Base-by-base conservation (phyloP, 768 basidiomycete genomes). In the Termitomyces sp. region DNA sequence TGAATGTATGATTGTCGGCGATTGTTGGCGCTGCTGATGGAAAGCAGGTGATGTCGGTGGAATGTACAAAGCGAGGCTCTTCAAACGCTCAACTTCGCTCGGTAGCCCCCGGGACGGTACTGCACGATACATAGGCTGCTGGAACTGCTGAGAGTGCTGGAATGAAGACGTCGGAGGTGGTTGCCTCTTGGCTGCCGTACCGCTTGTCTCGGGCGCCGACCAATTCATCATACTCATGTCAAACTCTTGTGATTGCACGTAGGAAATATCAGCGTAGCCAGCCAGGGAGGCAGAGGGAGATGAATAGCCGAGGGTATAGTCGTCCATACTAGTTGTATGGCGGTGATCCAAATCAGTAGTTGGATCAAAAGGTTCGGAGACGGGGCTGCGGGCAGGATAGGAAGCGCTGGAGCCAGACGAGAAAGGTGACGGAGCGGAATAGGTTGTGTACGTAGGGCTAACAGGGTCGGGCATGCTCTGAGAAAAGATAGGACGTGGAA, bases 401-500 rank as follows among this genome's bases (percentile, higher is more conserved):
- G 70, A 71, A 64, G 75, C 74, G 55, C 71, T 71, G 4, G 78
- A 78, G 13, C 71, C 71, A 6, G 76, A 75, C 7, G 80, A 79
- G 58, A 75, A 71, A 33, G 79, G 78, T 3, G 79, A 79, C 4
- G 76, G 66, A 0, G 69, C 70, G 20, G 78, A 77, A 62, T 69
- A 70, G 60, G 72, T 69, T 0, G 79, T 73, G 55, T 75, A 72
- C 58, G 77, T 74, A 33, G 78, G 75, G 58, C 73, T 78, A 56
- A 68, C 56, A 56, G 70, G 70, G 44, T 71, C 69, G 24, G 68
- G 33, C 71, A 73, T 73, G 61, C 7, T 39, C n/a, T 38, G 55
- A 40, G 60, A 40, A 59, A 9, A 50, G 46, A 48, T 22, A 48
- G 46, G 22, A 46, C 60, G 61, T 50, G 38, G 55, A n/a, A 44